Percentiles rank a stretch among this genome's conserved stretches.
phyloP scores from a whole-genome alignment of 257 asterid genomes.

The Oldenlandia corymbosa region DNA sequence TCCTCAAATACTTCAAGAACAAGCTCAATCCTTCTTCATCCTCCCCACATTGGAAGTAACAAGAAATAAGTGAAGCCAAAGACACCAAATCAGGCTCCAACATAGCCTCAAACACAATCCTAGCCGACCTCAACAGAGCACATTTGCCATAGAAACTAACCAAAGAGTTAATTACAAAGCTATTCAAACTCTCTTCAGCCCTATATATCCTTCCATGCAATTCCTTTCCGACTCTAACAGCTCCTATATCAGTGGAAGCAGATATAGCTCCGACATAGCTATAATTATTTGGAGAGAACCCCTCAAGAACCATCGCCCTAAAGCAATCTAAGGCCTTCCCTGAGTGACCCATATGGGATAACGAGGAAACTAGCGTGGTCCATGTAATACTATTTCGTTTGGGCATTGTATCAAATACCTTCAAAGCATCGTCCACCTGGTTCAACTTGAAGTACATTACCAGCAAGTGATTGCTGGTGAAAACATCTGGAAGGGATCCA shows the following conservation, averaged over 20 bases:
- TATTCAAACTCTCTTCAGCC: slow-evolving; percentile 33
- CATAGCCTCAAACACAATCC: slow-evolving; percentile 48
- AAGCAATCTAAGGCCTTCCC: slow-evolving; percentile 42
- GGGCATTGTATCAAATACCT: slow-evolving; percentile 56
- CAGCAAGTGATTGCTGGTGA: slow-evolving; percentile 52
- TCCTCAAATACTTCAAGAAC: slow-evolving; percentile 43
- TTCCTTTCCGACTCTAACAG: slow-evolving; percentile 53
- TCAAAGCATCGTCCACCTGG: slow-evolving; percentile 33
- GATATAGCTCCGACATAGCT: slow-evolving; percentile 59
- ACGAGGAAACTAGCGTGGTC: slow-evolving; percentile 62
- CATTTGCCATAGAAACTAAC: slow-evolving; percentile 78
- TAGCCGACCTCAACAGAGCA: slow-evolving; percentile 50
- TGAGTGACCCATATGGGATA: slow-evolving; percentile 42
- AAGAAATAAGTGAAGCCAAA: slow-evolving; percentile 61
- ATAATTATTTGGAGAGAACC: slow-evolving; percentile 50
- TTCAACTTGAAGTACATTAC: slow-evolving; percentile 40
- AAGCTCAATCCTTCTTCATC: slow-evolving; percentile 48
- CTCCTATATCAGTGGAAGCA: slow-evolving; percentile 46
- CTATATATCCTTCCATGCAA: slow-evolving; percentile 58
- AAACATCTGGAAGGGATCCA: slow-evolving; percentile 38
- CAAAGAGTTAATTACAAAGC: slow-evolving; percentile 49
- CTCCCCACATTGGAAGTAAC: slow-evolving; percentile 50
- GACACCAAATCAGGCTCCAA: slow-evolving; percentile 47
- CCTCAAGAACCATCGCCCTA: slow-evolving; percentile 52
- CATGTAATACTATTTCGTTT: slow-evolving; percentile 50